Evolutionary conservation across 2,329 filamentous ascomycete genomes (phyloP), one percentile per base, ranked within the genome.

Genomic region (Bipolaris sorokiniana): DNA sequence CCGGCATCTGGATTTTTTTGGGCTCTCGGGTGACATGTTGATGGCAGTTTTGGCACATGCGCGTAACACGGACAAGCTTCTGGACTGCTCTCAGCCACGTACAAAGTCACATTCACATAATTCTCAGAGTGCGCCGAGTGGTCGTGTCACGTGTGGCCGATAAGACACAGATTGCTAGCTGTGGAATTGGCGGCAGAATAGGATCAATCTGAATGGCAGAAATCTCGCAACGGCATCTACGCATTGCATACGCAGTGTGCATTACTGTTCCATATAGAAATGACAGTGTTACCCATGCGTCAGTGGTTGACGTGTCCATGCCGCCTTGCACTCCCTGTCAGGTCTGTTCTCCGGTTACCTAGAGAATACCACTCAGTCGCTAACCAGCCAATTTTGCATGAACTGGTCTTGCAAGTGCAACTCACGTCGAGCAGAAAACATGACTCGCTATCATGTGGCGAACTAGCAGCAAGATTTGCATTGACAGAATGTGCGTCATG

Each of bases 291-390:
- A 42, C 31, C 34, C 28, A 10, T 37, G 23, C 54, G 53, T 34
- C 54, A 47, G 47, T 50, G 26, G 34, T 58, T 61, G 54, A 57
- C 50, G 37, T 58, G 52, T 51, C 18, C 54, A 48, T 52, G 54
- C 61, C 49, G 48, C 48, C 40, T 50, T 55, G 58, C 58, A 53
- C 58, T 59, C 54, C 64, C 58, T 68, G 62, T 64, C 65, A 63
- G 52, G 59, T 56, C 54, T 58, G 63, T 26, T 34, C 52, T 58
- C 48, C 64, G 53, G 54, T 56, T 48, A 54, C 56, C 51, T 57
- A 45, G 58, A 49, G 36, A 54, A 20, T 37, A 47, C 57, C 46
- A 46, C 40, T 48, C 51, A 34, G 37, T 51, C 49, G 51, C 57
- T 28, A 49, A 47, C 18, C 22, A 57, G 54, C 48, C 59, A 26